A percentile compares a stretch with the other conserved stretches of the same genome.
Evolutionary conservation across 2,329 filamentous ascomycete genomes (phyloP).

Genomic region (Curvularia sp.): DNA sequence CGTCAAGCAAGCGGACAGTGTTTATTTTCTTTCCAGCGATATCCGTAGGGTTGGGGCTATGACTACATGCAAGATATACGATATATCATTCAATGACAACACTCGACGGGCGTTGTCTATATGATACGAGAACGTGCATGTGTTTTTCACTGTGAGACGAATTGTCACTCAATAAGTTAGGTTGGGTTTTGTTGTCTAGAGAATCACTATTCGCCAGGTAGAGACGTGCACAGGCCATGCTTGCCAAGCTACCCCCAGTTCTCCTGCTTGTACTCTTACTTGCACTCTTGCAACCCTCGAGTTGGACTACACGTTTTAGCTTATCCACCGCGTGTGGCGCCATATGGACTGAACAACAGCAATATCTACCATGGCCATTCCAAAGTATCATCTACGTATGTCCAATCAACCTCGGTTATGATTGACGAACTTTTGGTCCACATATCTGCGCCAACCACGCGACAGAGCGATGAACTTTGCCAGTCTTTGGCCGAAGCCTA

Average conservation of each 20-base stretch:
- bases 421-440: constrained; percentile 56
- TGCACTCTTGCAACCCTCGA: not conserved
- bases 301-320: not conserved
- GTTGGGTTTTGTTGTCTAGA: not conserved
- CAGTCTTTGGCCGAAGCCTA: constrained; percentile 53
- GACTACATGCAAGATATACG: constrained; percentile 30
- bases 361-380: constrained; percentile 19
- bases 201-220: not conserved
- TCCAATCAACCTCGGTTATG: constrained; percentile 28
- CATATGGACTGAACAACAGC: constrained; percentile 1
- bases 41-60: constrained; percentile 31
- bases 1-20: constrained; percentile 3
- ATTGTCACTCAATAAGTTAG: not conserved
- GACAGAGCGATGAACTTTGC: constrained; percentile 53
- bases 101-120: constrained; percentile 11
- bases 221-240: constrained; percentile 4
- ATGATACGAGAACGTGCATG: not conserved
- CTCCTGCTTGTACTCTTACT: not conserved
- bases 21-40: constrained; percentile 28
- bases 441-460: constrained; percentile 54
- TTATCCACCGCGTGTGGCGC: not conserved
- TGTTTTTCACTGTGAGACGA: constrained; percentile 1
- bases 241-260: constrained; percentile 3
- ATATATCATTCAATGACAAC: constrained; percentile 24
- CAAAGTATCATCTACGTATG: constrained; percentile 9